A percentile compares a stretch with the other conserved stretches of the same genome.
Conservation (phyloP, 163 green algal species). For the Prototheca cutis region DNA sequence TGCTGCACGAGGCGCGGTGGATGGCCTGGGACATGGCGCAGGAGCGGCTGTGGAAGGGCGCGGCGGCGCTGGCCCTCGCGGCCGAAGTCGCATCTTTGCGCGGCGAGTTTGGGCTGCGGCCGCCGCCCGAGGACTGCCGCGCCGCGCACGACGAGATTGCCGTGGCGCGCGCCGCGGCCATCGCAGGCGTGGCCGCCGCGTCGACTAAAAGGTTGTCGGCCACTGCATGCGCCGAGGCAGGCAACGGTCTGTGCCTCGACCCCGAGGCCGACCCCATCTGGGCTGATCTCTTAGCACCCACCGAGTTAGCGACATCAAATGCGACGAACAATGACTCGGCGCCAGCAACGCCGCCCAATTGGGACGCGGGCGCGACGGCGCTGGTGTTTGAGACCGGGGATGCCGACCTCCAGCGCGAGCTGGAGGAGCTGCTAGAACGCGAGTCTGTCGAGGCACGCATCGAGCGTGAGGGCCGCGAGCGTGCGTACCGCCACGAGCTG, state of each 20-base stretch:
- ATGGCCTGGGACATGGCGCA: constrained; percentile 47
- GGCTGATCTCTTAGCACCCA: constrained; percentile 4
- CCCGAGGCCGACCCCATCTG: constrained; percentile 17
- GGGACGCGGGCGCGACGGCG: neutral
- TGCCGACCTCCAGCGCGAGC: too few relatives aligned
- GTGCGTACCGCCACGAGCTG: constrained; percentile 21
- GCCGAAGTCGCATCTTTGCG: constrained; percentile 11
- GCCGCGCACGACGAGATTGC: constrained; percentile 14
- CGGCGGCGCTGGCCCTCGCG: constrained; percentile 20
- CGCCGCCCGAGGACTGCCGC: constrained; percentile 9
- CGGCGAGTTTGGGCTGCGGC: constrained; percentile 16
- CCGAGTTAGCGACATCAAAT: neutral
- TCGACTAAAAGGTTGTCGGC: neutral
- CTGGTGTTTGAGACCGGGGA: too few relatives aligned
- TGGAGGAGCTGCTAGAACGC: too few relatives aligned
- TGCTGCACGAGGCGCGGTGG: constrained; percentile 49
- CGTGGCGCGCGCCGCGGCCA: constrained; percentile 9
- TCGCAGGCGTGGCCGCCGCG: neutral
- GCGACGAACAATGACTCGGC: too few relatives aligned
- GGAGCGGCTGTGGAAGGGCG: constrained; percentile 51
- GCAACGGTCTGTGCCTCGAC: constrained; percentile 9
- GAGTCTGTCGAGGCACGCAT: too few relatives aligned
- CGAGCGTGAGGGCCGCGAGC: too few relatives aligned
- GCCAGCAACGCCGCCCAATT: neutral
- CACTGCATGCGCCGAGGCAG: constrained; percentile 4